A percentile compares a stretch with the other conserved stretches of the same genome.
Evolutionary conservation across 2,329 filamentous ascomycete genomes (phyloP).

Genomic region (Cytospora piceae): DNA sequence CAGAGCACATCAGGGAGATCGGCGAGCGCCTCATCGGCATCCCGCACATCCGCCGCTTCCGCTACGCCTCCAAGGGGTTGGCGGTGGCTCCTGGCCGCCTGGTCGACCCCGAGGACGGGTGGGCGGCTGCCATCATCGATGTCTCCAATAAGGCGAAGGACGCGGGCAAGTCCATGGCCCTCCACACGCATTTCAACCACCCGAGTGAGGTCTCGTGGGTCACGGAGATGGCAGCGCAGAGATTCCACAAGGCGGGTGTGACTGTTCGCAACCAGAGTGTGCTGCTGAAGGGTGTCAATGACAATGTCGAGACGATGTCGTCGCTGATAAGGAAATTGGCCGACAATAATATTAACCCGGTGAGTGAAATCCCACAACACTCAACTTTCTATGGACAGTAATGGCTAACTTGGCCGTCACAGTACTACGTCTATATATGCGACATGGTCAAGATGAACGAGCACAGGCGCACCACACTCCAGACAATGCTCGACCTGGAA

Average conservation of each 20-base stretch:
- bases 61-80: conserved; percentile 65
- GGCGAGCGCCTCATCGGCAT: conserved; percentile 60
- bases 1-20: conserved; percentile 56
- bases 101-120: conserved; percentile 53
- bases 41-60: conserved; percentile 61
- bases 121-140: conserved; percentile 56
- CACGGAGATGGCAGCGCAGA: conserved; percentile 54
- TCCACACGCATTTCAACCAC: conserved; percentile 70
- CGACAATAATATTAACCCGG: conserved; percentile 60
- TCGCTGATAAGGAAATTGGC: conserved; percentile 57
- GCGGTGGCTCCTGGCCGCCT: conserved; percentile 62
- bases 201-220: conserved; percentile 66
- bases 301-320: conserved; percentile 56
- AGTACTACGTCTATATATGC: conserved; percentile 70
- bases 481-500: conserved; percentile 62
- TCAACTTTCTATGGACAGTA: neutral
- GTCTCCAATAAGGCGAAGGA: conserved; percentile 54
- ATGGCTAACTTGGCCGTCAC: conserved; percentile 9
- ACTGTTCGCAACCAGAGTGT: conserved; percentile 65
- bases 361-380: conserved; percentile 38
- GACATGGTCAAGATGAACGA: conserved; percentile 65
- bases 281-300: conserved; percentile 62
- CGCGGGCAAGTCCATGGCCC: conserved; percentile 61
- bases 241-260: conserved; percentile 54
- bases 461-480: conserved; percentile 64